Evolutionary conservation across 768 basidiomycete genomes (phyloP), one percentile per base, ranked within the genome.

Genomic region (Sarcomyxa edulis): DNA sequence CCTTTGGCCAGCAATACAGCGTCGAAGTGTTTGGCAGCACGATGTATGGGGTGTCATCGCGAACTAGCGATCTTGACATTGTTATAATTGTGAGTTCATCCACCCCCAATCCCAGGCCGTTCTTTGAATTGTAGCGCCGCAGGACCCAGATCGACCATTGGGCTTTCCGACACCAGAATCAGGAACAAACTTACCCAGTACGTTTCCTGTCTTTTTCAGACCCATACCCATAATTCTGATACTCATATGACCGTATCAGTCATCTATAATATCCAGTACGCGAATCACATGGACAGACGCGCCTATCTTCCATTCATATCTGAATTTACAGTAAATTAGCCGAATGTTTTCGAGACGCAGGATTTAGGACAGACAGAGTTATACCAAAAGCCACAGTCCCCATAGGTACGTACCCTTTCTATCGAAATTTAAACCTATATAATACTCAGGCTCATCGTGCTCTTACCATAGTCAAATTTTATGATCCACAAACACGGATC

Each of bases 401-500:
- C 7, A 74, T 74, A 24, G 62, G 70, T 67, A 35, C 4, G 51
- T 29, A 6, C 19, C 12, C 14, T 44, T 43, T 27, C 40, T 40
- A 16, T 16, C 25, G 26, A n/a, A n/a, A n/a, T n/a, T n/a, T 12
- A n/a, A n/a, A n/a, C n/a, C 32, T 41, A 6, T 22, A n/a, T 38
- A 23, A 32, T 11, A n/a, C 15, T 27, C 18, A n/a, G 2, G 7
- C 24, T 27, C 45, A 6, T 45, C 6, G 15, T n/a, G 22, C n/a
- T n/a, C n/a, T n/a, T n/a, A n/a, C n/a, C n/a, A n/a, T 47, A 81
- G 79, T 81, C 21, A 75, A 72, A 47, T 73, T 74, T 43, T 48
- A 32, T n/a, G 73, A 79, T 44, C 61, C 55, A 1, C n/a, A 7
- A 2, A 70, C 68, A 0, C 51, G 54, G 11, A 41, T 76, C 15